phyloP scores from a whole-genome alignment of 768 basidiomycete species.

The Amanita rubescens region DNA sequence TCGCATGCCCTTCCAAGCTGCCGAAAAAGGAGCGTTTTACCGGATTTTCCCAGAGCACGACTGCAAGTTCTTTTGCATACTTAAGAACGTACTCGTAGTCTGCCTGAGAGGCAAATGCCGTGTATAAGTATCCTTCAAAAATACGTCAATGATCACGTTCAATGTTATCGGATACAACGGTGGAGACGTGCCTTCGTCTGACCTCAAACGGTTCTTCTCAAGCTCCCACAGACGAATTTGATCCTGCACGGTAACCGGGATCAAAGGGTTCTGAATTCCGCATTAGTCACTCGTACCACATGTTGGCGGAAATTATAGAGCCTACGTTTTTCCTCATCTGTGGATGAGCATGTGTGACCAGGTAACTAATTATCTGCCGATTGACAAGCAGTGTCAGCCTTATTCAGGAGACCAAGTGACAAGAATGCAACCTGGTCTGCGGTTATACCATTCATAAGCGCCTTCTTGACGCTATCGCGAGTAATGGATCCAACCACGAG shows the following conservation, averaged over 20 bases:
- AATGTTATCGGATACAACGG: slow-evolving; percentile 14
- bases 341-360: slow-evolving; percentile 91
- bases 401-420: slow-evolving; percentile 14
- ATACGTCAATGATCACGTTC: slow-evolving; percentile 13
- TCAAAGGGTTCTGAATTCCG: slow-evolving; percentile 65
- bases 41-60: slow-evolving; percentile 78
- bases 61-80: slow-evolving; percentile 77
- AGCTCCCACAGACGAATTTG: slow-evolving; percentile 97
- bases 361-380: slow-evolving; percentile 86
- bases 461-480: slow-evolving; percentile 91
- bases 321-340: slow-evolving; percentile 94
- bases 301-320: slow-evolving; percentile 13
- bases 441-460: slow-evolving; percentile 90
- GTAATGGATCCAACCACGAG: slow-evolving; percentile 95
- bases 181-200: slow-evolving; percentile 64
- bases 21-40: slow-evolving; percentile 78
- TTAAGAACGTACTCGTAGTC: slow-evolving; percentile 84
- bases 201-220: slow-evolving; percentile 86
- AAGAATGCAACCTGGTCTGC: slow-evolving; percentile 74
- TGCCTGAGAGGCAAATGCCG: slow-evolving; percentile 74
- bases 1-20: slow-evolving; percentile 67
- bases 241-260: slow-evolving; percentile 97
- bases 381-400: slow-evolving; percentile 12
- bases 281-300: slow-evolving; percentile 15
- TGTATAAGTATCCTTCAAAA: slow-evolving; percentile 75